These are phyloP conservation scores for Fusarium miscanthi DNA, from an alignment of 2,329 filamentous ascomycete genomes.

Conservation along the genomic window DNA sequence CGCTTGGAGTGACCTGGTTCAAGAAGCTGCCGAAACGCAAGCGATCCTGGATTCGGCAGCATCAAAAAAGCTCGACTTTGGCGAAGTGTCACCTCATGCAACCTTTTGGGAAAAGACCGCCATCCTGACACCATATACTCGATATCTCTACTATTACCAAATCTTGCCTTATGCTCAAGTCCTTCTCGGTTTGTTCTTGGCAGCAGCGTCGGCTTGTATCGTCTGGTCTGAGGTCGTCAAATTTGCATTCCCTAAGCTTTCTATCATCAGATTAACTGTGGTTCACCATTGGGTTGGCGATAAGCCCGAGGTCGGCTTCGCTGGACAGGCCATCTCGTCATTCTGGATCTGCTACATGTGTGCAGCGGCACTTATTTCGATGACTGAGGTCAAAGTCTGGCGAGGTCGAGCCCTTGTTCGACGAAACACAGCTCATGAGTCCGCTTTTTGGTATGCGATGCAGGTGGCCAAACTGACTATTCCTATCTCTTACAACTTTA, in stretches of 20 bases:
- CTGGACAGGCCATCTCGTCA: conserved; percentile 84
- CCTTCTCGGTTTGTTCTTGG: conserved; percentile 72
- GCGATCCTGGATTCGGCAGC: conserved; percentile 84
- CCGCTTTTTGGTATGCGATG: conserved; percentile 94
- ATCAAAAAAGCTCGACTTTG: conserved; percentile 84
- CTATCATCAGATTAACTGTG: conserved; percentile 73
- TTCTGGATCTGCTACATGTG: conserved; percentile 98
- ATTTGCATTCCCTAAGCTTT: conserved; percentile 79
- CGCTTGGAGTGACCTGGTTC: conserved; percentile 85
- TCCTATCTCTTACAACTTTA: conserved; percentile 94
- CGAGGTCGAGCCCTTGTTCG: conserved; percentile 90
- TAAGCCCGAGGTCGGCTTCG: conserved; percentile 82
- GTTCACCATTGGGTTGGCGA: conserved; percentile 80
- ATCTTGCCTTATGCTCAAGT: conserved; percentile 76
- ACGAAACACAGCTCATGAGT: conserved; percentile 91
- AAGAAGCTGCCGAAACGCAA: conserved; percentile 79
- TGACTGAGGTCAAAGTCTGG: conserved; percentile 97
- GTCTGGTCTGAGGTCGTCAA: conserved; percentile 96
- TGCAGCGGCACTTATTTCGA: conserved; percentile 83
- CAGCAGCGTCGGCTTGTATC: conserved; percentile 81
- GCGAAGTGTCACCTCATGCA: conserved; percentile 65
- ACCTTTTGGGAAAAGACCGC: conserved; percentile 65
- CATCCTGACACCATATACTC: conserved; percentile 81
- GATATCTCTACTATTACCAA: conserved; percentile 81
- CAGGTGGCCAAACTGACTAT: conserved; percentile 94